Evolutionary conservation across 352 stramenopile genomes (phyloP).

Genomic region (Phytophthora macrochlamydospora): DNA sequence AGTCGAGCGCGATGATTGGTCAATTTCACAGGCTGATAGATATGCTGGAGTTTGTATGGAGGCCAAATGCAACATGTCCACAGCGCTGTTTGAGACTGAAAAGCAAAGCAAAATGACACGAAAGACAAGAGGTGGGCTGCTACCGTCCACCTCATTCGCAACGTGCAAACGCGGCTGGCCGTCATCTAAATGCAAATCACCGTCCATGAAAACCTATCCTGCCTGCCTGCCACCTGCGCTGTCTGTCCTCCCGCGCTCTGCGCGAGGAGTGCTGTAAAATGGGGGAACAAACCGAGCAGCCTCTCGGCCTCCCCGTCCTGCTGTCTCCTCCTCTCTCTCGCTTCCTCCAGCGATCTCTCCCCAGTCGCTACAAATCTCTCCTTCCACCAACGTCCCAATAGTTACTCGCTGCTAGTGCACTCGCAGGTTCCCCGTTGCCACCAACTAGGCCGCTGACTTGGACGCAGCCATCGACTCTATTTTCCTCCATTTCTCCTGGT

Average conservation of each 20-base stretch:
- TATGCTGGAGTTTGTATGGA: not conserved
- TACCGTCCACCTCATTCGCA: constrained; percentile 22
- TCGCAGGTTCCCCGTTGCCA: constrained; percentile 9
- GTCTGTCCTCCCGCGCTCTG: constrained; percentile 18
- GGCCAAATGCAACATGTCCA: not conserved
- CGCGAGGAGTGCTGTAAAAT: constrained; percentile 16
- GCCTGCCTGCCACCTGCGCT: constrained; percentile 25
- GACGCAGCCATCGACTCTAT: constrained; percentile 91
- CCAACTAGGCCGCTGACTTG: constrained; percentile 62
- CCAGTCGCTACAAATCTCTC: constrained; percentile 16
- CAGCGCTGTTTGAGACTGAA: not conserved
- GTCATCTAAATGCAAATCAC: constrained; percentile 45
- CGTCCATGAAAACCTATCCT: constrained; percentile 38
- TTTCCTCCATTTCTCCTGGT: constrained; percentile 92
- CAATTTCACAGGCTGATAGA: not conserved
- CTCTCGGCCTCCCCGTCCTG: constrained; percentile 9
- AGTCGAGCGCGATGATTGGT: constrained; percentile 8
- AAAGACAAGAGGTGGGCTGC: constrained; percentile 15
- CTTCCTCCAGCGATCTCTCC: constrained; percentile 10
- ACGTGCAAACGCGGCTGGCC: constrained; percentile 16
- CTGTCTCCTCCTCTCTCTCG: constrained; percentile 6
- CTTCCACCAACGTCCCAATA: constrained; percentile 22
- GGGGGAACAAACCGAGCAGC: constrained; percentile 19
- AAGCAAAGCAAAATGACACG: not conserved
- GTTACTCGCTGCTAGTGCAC: constrained; percentile 25